Evolutionary conservation across 805 yeast species (phyloP).

Genomic region (Metschnikowia vanudenii): DNA sequence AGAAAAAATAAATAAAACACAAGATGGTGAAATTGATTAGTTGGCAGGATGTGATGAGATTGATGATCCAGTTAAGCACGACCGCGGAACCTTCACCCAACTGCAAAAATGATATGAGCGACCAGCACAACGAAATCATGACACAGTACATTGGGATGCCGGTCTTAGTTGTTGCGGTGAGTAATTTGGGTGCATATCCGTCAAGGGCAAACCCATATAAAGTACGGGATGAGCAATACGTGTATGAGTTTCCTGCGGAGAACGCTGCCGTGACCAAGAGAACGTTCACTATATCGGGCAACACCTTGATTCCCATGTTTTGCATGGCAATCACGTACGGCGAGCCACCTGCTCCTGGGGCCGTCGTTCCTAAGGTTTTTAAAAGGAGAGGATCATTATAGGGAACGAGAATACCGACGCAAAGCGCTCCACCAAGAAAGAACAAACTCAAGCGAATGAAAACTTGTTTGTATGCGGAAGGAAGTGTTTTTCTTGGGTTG

Average conservation of each 20-base stretch:
- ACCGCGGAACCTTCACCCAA: constrained; percentile 31
- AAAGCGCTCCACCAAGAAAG: constrained; percentile 70
- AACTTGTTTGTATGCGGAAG: constrained; percentile 77
- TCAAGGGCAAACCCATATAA: constrained; percentile 69
- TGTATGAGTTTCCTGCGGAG: constrained; percentile 78
- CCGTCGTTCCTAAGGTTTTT: constrained; percentile 53
- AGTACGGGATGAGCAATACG: constrained; percentile 75
- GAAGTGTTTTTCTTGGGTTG: constrained; percentile 68
- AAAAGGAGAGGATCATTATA: constrained; percentile 59
- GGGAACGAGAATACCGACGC: constrained; percentile 76
- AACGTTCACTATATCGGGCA: constrained; percentile 76
- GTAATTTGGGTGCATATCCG: constrained; percentile 73
- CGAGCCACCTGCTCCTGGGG: constrained; percentile 77
- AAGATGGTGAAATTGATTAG: constrained; percentile 29
- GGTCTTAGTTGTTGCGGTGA: constrained; percentile 46
- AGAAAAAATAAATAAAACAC: constrained; percentile 22
- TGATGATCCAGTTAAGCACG: constrained; percentile 37
- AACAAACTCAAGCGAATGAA: constrained; percentile 65
- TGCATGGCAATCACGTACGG: constrained; percentile 84
- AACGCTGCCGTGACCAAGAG: constrained; percentile 74
- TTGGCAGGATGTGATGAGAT: constrained; percentile 31
- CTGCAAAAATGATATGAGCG: constrained; percentile 64
- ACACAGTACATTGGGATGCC: constrained; percentile 51
- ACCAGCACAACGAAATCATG: constrained; percentile 47
- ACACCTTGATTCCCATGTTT: constrained; percentile 58